Evolutionary conservation across 306 rosid species (phyloP).

Genomic region (Alnus rubra): DNA sequence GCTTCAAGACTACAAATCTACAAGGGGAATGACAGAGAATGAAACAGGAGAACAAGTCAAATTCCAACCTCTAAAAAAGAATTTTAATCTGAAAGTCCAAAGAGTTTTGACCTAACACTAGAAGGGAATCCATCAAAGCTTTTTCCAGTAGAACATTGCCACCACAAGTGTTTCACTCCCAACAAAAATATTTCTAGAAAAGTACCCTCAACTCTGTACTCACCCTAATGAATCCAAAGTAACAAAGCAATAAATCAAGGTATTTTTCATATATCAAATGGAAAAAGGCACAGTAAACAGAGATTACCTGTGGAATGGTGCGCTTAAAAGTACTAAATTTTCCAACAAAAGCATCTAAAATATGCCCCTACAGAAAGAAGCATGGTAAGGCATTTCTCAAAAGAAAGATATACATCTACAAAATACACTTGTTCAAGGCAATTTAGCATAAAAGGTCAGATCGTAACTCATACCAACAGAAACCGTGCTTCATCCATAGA

Average conservation of each 20-base stretch:
- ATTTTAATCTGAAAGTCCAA: background rate
- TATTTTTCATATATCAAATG: background rate
- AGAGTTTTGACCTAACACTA: too few species aligned
- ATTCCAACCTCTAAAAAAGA: background rate
- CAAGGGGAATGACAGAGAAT: background rate
- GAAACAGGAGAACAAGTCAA: background rate
- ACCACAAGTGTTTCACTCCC: background rate
- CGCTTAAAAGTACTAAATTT: conserved; percentile 94
- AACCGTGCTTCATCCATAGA: conserved; percentile 97
- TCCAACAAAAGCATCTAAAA: conserved; percentile 97
- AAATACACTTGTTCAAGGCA: conserved; percentile 17
- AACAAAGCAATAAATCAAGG: conserved; percentile 10
- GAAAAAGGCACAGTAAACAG: conserved; percentile 10
- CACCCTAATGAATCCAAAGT: background rate
- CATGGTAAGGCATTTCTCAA: conserved; percentile 17
- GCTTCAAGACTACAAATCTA: background rate
- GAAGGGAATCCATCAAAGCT: background rate
- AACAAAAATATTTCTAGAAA: too few species aligned
- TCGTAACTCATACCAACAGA: conserved; percentile 68
- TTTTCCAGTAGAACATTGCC: background rate
- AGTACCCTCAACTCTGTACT: too few species aligned
- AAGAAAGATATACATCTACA: conserved; percentile 23
- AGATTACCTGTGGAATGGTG: conserved; percentile 89
- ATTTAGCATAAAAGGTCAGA: conserved; percentile 22
- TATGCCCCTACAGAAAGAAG: conserved; percentile 71